Base-by-base conservation (phyloP, 208 protist genomes). In the Leishmania arabica region DNA sequence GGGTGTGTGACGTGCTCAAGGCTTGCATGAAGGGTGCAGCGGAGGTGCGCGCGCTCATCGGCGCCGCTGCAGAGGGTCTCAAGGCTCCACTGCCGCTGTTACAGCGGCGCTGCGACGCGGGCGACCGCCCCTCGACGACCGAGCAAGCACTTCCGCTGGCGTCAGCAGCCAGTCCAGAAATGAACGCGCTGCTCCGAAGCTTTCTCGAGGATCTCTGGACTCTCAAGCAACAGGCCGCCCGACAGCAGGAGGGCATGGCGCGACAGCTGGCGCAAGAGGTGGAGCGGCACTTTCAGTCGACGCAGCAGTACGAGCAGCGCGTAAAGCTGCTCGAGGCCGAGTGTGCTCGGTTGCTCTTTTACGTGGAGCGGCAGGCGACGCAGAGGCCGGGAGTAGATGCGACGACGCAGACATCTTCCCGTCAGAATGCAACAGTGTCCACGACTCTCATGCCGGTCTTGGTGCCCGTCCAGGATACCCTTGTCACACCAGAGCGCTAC, bases 1-100 rank as follows among this genome's bases (percentile, higher is more conserved):
- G 90, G 87, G 82, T 90, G 49, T 91, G 90, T 74, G 92, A 95
- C 74, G 86, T 91, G 19, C 74, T 95, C 51, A 91, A 92, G 82
- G 92, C 92, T 45, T 92, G 86, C 47, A 75, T 88, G 77, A 66
- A 71, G 40, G 90, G 87, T 1, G 65, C 93, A 47, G 81, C 53
- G 1, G 87, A 88, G 47, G 83, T 88, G 65, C 76, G 74, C 69
- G 24, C 60, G 40, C 78, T 76, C 66, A 72, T 87, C 21, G 66
- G 11, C 2, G 73, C 80, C 2, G 87, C 84, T 62, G 51, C 68
- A 9, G 69, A 74, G 51, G 74, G 34, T 53, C 74, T 86, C 37
- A 68, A 74, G 68, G 75, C 72, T 19, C 69, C 75, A 54, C 69
- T 31, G 21, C 72, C 68, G 49, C 47, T 76, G 37, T 37, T 34